Evolutionary conservation across 2,329 filamentous ascomycete genomes (phyloP).

Genomic region (Monosporascus cannonballus): DNA sequence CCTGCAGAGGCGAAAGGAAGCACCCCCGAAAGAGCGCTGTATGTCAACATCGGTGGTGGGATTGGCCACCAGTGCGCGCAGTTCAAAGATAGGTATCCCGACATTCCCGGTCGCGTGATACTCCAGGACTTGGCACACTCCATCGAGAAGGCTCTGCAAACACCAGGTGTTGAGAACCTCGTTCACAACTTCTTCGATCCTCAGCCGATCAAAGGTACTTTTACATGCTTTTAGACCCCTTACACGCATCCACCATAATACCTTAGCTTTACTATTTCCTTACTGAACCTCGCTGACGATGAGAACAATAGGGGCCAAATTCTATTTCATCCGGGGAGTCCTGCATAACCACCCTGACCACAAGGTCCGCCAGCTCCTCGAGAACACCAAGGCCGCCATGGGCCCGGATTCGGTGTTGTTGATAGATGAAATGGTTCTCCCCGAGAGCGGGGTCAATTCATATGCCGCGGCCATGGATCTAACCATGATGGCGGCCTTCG

Average conservation of each 20-base stretch:
- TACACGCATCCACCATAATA: too few species aligned
- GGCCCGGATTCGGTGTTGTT: constrained; percentile 3
- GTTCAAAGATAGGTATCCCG: constrained; percentile 9
- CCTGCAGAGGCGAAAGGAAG: background rate
- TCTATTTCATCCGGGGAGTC: constrained; percentile 13
- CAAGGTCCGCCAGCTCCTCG: constrained; percentile 1
- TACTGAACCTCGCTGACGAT: too few species aligned
- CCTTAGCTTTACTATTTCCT: background rate
- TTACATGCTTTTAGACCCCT: too few species aligned
- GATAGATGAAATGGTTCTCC: constrained; percentile 8
- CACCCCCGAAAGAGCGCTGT: background rate
- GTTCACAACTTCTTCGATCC: constrained; percentile 10
- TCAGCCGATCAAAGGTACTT: constrained; percentile 11
- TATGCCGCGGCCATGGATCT: constrained; percentile 2
- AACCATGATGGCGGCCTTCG: constrained; percentile 6
- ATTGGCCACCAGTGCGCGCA: constrained; percentile 13
- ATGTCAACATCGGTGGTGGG: constrained; percentile 13
- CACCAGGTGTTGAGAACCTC: constrained; percentile 11
- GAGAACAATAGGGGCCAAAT: constrained; percentile 9
- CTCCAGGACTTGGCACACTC: constrained; percentile 12
- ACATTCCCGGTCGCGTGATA: constrained; percentile 8
- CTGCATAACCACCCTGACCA: constrained; percentile 5
- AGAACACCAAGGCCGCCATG: constrained; percentile 2
- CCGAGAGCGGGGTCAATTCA: background rate
- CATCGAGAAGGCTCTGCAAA: constrained; percentile 5